Percentiles rank a stretch among this genome's conserved stretches.
Conservation (phyloP, 768 basidiomycete species). For the Pisolithus orientalis region DNA sequence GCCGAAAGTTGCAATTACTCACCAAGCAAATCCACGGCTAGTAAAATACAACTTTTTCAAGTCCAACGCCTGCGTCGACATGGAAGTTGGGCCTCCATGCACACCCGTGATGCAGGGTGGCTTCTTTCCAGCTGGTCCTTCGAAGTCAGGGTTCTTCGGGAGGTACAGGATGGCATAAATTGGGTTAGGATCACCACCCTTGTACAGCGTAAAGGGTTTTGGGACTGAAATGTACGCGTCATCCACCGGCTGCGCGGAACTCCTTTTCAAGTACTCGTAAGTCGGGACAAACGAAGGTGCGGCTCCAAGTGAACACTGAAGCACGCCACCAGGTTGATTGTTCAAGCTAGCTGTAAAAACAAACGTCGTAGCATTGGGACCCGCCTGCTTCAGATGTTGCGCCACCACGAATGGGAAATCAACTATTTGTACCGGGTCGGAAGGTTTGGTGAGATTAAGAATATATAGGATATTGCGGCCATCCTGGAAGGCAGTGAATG, state of each 20-base stretch:
- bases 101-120: slow-evolving; percentile 61
- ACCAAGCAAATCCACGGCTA: slow-evolving; percentile 66
- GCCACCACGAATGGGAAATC: slow-evolving; percentile 10
- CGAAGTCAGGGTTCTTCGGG: slow-evolving; percentile 55
- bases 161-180: slow-evolving; percentile 55
- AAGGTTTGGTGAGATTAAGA: slow-evolving; percentile 14
- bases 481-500: slow-evolving; percentile 25
- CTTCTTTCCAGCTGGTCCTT: slow-evolving; percentile 42
- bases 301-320: slow-evolving; percentile 2
- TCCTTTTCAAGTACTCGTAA: too few relatives aligned
- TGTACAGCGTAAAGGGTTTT: not conserved
- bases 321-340: slow-evolving; percentile 4
- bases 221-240: slow-evolving; percentile 8
- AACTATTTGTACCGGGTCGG: slow-evolving; percentile 1
- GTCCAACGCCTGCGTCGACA: slow-evolving; percentile 38
- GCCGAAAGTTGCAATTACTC: slow-evolving; percentile 4
- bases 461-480: slow-evolving; percentile 29
- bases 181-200: slow-evolving; percentile 13
- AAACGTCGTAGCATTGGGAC: not conserved
- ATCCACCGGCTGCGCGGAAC: too few relatives aligned
- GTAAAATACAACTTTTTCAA: slow-evolving; percentile 61
- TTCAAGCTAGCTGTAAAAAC: slow-evolving; percentile 8
- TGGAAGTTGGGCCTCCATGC: slow-evolving; percentile 66
- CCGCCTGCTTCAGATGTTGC: slow-evolving; percentile 5
- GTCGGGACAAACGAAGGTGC: too few relatives aligned